Evolutionary conservation across 441 rosid species (phyloP), one percentile per base, ranked within the genome.

Genomic region (Populus hybrid): DNA sequence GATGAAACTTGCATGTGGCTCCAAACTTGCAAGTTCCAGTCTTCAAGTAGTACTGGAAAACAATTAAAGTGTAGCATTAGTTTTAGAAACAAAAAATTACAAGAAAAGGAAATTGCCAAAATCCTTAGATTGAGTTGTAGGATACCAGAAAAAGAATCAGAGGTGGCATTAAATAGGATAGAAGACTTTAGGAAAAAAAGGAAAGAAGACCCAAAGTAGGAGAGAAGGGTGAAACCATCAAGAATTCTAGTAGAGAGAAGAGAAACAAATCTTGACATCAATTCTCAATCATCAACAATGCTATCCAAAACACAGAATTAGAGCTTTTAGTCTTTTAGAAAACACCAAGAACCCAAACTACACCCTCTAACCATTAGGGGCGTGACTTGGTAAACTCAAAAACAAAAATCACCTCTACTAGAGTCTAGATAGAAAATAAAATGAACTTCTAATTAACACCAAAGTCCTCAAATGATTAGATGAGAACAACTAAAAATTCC

Each of bases 21-120:
- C 98, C 99, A 89, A 97, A 97, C 87, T 97, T 97, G 88, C 99
- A 97, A 21, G 95, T 95, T 81, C 99, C 99, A 57, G 98, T 97
- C 89, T 93, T 94, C 80, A 97, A 82, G 83, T 89, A 97, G 89
- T 92, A 95, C 99, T 96, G 90, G 40, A 35, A 59, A 69, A 67
- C 59, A 78, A 65, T 66, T 67, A 34, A 83, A 67, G 85, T 42
- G 80, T 28, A 74, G 76, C 16, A 42, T 86, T 73, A 80, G 76
- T 23, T 73, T 59, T 20, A n/a, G 70, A 83, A 40, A 66, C 2
- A 20, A 10, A 65, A 34, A 30, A 73, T 21, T 26, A 34, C 24
- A 69, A 28, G 72, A 34, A 35, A 38, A 69, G 36, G 36, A 18
- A 5, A 12, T 8, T 9, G 18, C 20, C 57, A 46, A 38, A 38